Conservation (phyloP, 2,329 filamentous ascomycete genomes). For the Aureobasidium sp. region DNA sequence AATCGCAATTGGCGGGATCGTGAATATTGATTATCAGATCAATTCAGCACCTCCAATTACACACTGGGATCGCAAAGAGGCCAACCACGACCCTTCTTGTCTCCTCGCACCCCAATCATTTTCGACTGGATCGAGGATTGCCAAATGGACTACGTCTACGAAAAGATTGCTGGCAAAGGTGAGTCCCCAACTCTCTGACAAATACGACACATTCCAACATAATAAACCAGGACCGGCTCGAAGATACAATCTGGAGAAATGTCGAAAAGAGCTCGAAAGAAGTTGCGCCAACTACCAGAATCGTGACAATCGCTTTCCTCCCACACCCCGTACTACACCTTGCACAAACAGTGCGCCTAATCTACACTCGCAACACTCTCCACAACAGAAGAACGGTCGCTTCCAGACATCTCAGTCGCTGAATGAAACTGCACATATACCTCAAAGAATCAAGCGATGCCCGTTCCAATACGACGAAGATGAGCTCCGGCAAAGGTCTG, state of each 20-base stretch:
- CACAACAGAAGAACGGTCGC: background rate
- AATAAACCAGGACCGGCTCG: background rate
- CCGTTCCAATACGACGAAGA: background rate
- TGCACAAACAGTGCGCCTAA: background rate
- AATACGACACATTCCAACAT: background rate
- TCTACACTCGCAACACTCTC: background rate
- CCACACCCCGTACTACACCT: background rate
- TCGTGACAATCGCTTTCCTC: background rate
- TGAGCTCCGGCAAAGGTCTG: background rate
- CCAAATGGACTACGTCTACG: background rate
- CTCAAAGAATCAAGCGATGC: background rate
- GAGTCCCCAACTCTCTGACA: background rate
- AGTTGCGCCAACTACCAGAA: background rate
- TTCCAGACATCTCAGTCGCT: background rate
- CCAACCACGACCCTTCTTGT: background rate
- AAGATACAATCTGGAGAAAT: background rate
- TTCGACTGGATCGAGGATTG: background rate
- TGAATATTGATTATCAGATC: background rate
- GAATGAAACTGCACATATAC: background rate
- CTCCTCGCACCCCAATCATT: background rate
- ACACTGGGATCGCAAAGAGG: background rate
- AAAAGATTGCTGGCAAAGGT: conserved; percentile 11
- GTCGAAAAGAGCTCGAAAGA: conserved; percentile 1
- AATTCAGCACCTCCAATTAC: no score
- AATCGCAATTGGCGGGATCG: background rate